A percentile compares a stretch with the other conserved stretches of the same genome.
These are phyloP conservation scores for Phellopilus nigrolimitatus DNA, from an alignment of 1,284 basidiomycete species.

Conservation along the genomic window DNA sequence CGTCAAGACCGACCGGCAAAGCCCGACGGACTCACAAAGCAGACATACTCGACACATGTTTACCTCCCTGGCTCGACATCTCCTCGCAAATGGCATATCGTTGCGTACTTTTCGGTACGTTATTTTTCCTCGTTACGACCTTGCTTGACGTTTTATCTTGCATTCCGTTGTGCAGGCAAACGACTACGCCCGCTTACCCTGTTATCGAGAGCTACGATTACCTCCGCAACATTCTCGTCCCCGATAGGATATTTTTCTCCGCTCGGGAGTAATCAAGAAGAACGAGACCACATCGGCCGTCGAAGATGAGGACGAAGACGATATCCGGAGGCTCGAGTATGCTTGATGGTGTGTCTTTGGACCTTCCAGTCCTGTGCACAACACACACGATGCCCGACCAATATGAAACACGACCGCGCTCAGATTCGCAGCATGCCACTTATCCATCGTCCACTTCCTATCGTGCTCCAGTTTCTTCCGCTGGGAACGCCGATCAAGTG, in stretches of 20 bases:
- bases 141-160: neutral
- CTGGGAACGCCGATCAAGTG: neutral
- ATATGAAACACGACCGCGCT: neutral
- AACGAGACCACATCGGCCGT: constrained; percentile 31
- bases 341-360: constrained; percentile 11
- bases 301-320: constrained; percentile 20
- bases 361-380: constrained; percentile 13
- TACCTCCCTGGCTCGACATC: constrained; percentile 50
- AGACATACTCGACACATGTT: constrained; percentile 72
- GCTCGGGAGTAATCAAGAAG: constrained; percentile 39
- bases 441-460: neutral
- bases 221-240: constrained; percentile 56
- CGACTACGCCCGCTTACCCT: constrained; percentile 60
- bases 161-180: constrained; percentile 42
- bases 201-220: constrained; percentile 67
- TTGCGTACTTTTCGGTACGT: constrained; percentile 73
- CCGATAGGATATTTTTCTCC: constrained; percentile 59
- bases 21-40: constrained; percentile 70
- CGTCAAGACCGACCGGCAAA: constrained; percentile 70
- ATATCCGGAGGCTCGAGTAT: constrained; percentile 13
- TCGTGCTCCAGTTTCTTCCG: neutral
- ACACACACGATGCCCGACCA: neutral
- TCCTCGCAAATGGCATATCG: constrained; percentile 71
- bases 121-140: constrained; percentile 12
- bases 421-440: constrained; percentile 2